Conservation (phyloP, 2,329 filamentous ascomycete genomes). For the Fusarium aywerte region DNA sequence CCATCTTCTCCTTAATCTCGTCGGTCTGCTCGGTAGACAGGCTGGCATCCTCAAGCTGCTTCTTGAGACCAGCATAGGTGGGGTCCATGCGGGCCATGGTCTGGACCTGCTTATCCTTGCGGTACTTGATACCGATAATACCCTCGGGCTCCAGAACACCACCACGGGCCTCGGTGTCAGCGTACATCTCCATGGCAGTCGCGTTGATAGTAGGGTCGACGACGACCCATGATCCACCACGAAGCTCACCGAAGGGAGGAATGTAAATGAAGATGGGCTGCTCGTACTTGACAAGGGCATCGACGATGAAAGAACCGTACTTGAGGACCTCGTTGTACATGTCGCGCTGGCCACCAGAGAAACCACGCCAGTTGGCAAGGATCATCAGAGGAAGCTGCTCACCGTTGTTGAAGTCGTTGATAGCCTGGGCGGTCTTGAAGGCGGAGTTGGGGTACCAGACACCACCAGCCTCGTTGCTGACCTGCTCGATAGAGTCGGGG, state of each 20-base stretch:
- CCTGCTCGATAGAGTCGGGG: constrained; percentile 96
- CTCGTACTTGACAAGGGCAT: constrained; percentile 97
- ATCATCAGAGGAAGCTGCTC: constrained; percentile 99
- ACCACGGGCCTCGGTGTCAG: constrained; percentile 91
- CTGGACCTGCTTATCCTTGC: constrained; percentile 94
- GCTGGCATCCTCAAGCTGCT: constrained; percentile 71
- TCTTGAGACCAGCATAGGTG: constrained; percentile 84
- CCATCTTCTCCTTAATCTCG: constrained; percentile 85
- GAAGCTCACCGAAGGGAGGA: constrained; percentile 93
- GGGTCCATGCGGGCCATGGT: constrained; percentile 96
- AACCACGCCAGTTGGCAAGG: constrained; percentile 99
- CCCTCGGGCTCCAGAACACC: constrained; percentile 98
- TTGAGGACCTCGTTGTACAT: constrained; percentile 99
- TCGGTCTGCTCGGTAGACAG: constrained; percentile 79
- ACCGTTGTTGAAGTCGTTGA: constrained; percentile 98
- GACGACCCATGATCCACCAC: constrained; percentile 99
- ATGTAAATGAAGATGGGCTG: constrained; percentile 99
- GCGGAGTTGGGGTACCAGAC: constrained; percentile 99
- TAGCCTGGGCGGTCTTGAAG: constrained; percentile 99
- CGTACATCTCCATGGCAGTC: constrained; percentile 99
- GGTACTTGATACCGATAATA: constrained; percentile 98
- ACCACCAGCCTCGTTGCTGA: constrained; percentile 93
- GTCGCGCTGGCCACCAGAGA: constrained; percentile 98
- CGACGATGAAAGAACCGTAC: constrained; percentile 99
- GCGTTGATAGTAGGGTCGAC: constrained; percentile 99